Conservation (phyloP, 495 filamentous ascomycete species). For the Xylaria castorea region DNA sequence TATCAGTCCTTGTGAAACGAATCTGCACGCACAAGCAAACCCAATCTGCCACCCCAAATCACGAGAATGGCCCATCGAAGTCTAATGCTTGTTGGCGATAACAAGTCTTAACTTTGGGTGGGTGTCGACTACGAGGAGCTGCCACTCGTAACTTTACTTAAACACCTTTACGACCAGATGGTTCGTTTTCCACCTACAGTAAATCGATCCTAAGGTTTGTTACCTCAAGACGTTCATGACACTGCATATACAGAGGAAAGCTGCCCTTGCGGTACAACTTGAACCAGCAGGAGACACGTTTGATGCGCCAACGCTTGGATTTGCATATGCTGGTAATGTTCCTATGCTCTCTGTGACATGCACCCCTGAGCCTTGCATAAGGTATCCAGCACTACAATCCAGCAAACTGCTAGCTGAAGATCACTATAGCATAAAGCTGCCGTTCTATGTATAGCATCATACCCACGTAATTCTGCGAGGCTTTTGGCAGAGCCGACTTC, state of each 20-base stretch:
- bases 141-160: not conserved
- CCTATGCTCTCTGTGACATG: conserved; percentile 1
- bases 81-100: not conserved
- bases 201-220: not conserved
- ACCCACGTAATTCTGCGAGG: not conserved
- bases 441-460: conserved; percentile 19
- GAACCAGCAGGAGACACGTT: not conserved
- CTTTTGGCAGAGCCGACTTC: not conserved
- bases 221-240: not conserved
- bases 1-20: conserved; percentile 8
- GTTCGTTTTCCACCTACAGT: not conserved
- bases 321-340: conserved; percentile 4
- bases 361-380: conserved; percentile 18
- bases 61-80: not conserved
- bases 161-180: not conserved
- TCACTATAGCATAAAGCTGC: conserved; percentile 14
- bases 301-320: not conserved
- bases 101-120: not conserved
- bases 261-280: not conserved
- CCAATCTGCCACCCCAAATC: not conserved
- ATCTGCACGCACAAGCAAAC: not conserved
- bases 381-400: not conserved
- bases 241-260: not conserved
- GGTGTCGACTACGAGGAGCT: too few species aligned
- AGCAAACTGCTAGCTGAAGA: conserved; percentile 2